Evolutionary conservation across 2,329 filamentous ascomycete genomes (phyloP), one percentile per base, ranked within the genome.

Genomic region (Madurella mycetomatis): DNA sequence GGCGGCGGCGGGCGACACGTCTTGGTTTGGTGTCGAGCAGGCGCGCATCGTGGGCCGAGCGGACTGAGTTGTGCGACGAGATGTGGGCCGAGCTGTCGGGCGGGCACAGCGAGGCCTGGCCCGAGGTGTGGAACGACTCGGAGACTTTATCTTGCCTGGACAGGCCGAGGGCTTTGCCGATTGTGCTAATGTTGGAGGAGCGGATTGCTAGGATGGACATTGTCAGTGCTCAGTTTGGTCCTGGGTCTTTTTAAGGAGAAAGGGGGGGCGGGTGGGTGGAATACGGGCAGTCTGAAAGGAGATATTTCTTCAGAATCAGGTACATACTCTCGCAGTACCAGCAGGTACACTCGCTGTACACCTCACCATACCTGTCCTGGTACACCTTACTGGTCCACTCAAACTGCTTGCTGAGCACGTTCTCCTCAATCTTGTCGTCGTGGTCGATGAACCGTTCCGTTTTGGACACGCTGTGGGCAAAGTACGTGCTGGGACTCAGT

Each of bases 381-480:
- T 92, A 95, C 1, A 69, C 72, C 61, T 84, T 85, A 64, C 79
- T 82, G 0, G 90, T 95, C 80, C 82, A 88, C 65, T 85, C 82
- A 64, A 94, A 94, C 5, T 78, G 75, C 1, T 75, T 73, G 43
- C 81, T 81, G 7, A 95, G 77, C 47, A 76, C 78, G 13, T 72
- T 73, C 63, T 91, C 86, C 47, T 85, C 83, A 18, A 95, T 83
- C 70, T 92, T 92, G 74, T 95, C 90, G 67, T 94, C 86, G 65
- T 95, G 90, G 65, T 92, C 84, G 61, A 92, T 80, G 64, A 90
- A 89, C 47, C 78, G 81, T 1, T 55, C 56, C 0, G 76, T 78
- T 18, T 68, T 67, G 0, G 48, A 51, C 1, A 77, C 65, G 1
- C 81, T 85, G 65, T 80, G 85, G 2, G 66, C 55, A 62, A 82